phyloP scores from a whole-genome alignment of 768 basidiomycete species.

The Chalciporus piperatus region DNA sequence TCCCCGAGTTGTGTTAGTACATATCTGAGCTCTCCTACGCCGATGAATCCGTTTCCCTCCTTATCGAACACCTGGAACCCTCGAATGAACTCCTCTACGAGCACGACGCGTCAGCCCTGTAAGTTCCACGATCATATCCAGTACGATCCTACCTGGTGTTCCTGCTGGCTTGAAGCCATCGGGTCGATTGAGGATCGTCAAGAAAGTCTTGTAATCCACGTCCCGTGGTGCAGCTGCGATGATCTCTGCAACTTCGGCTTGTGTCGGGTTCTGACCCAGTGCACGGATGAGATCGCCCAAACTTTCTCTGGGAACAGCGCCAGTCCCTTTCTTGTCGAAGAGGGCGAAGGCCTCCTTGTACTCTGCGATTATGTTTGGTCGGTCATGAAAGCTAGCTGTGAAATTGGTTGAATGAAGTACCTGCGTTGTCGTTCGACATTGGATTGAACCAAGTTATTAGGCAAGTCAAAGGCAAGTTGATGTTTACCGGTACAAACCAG shows the following conservation, averaged over 20 bases:
- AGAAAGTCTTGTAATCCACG: slow-evolving; percentile 91
- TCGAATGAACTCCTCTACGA: slow-evolving; percentile 93
- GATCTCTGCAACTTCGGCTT: slow-evolving; percentile 91
- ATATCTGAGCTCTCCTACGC: slow-evolving; percentile 65
- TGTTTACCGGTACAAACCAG: no score
- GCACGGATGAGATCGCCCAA: slow-evolving; percentile 92
- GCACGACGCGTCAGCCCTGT: no score
- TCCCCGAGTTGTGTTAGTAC: slow-evolving; percentile 96
- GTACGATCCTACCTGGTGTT: slow-evolving; percentile 68
- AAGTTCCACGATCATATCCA: not conserved
- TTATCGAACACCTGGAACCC: slow-evolving; percentile 98
- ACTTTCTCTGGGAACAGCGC: slow-evolving; percentile 81
- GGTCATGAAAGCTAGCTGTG: not conserved
- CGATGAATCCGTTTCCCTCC: slow-evolving; percentile 72
- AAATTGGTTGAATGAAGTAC: slow-evolving; percentile 18
- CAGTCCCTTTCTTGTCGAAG: slow-evolving; percentile 95
- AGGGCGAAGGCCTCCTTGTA: slow-evolving; percentile 98
- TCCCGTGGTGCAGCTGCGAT: slow-evolving; percentile 70
- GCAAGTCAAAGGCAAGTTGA: no score
- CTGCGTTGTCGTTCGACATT: slow-evolving; percentile 53
- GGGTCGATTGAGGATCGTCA: slow-evolving; percentile 88
- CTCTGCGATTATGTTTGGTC: slow-evolving; percentile 47
- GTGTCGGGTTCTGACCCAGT: slow-evolving; percentile 98
- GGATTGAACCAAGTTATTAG: not conserved
- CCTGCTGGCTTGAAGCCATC: slow-evolving; percentile 98